Percentiles rank a stretch among this genome's conserved stretches.
Conservation (phyloP, 495 filamentous ascomycete genomes). For the Neurospora sp. region DNA sequence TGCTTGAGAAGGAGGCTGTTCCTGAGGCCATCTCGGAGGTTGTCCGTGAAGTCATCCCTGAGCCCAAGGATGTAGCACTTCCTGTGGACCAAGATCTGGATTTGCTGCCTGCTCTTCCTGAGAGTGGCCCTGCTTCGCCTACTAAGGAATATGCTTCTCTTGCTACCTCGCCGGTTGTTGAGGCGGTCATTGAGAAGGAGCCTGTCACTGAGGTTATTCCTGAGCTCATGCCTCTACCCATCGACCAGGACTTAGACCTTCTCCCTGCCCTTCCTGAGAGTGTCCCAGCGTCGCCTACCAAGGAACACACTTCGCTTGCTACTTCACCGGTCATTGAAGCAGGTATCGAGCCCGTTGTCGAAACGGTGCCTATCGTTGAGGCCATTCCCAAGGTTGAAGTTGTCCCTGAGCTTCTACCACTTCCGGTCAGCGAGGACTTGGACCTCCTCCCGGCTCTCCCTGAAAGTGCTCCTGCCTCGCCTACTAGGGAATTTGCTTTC, state of each 20-base stretch:
- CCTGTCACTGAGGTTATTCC: neutral
- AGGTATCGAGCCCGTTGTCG: neutral
- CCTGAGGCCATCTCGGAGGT: neutral
- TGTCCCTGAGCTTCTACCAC: neutral
- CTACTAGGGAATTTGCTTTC: neutral
- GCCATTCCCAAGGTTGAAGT: neutral
- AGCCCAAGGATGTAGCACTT: neutral
- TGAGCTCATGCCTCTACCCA: neutral
- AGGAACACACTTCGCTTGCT: neutral
- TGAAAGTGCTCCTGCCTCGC: slow-evolving; percentile 6
- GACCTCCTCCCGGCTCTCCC: slow-evolving; percentile 7
- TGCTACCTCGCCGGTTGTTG: neutral
- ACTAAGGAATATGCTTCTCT: neutral
- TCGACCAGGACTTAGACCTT: neutral
- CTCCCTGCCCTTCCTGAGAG: neutral
- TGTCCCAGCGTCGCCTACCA: neutral
- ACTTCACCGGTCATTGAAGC: neutral
- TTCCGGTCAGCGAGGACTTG: neutral
- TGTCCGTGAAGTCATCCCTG: too few species aligned
- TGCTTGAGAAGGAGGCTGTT: neutral
- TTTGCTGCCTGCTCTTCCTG: neutral
- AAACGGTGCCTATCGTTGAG: neutral
- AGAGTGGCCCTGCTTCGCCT: slow-evolving; percentile 1
- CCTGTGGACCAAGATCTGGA: neutral
- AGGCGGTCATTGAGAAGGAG: neutral